Evolutionary conservation across 345 rosid genomes (phyloP).

Genomic region (Turritis glabra): DNA sequence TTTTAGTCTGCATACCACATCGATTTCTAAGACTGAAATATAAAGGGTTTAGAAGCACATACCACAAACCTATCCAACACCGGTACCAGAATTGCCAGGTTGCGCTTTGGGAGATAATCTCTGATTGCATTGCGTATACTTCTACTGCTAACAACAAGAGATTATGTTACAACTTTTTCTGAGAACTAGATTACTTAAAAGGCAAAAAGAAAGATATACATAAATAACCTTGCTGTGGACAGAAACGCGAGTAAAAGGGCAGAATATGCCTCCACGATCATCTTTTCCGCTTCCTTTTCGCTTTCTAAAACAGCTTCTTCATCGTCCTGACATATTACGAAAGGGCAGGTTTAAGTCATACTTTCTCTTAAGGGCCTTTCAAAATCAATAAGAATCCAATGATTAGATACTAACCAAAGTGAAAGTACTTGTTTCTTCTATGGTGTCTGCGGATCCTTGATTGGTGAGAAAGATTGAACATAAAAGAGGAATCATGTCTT

Average conservation of each 20-base stretch:
- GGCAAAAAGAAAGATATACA: not conserved
- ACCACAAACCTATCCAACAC: constrained; percentile 97
- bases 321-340: constrained; percentile 50
- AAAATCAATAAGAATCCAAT: not conserved
- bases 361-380: not conserved
- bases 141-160: constrained; percentile 50
- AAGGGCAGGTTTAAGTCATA: not conserved
- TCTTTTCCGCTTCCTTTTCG: constrained; percentile 94
- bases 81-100: constrained; percentile 67
- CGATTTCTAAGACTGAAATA: not conserved
- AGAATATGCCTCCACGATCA: constrained; percentile 91
- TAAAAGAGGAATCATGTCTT: constrained; percentile 67
- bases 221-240: constrained; percentile 73
- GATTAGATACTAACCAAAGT: constrained; percentile 56
- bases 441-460: constrained; percentile 62
- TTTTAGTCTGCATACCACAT: not conserved
- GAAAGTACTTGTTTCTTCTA: constrained; percentile 52
- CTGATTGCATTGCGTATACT: constrained; percentile 67
- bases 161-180: not conserved
- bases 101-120: constrained; percentile 63
- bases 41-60: constrained; percentile 35
- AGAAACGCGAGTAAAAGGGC: constrained; percentile 91
- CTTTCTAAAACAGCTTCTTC: constrained; percentile 73
- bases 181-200: not conserved
- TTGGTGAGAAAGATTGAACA: constrained; percentile 88